Conservation (phyloP, 2,329 filamentous ascomycete species). For the Nannizzia gypsea region DNA sequence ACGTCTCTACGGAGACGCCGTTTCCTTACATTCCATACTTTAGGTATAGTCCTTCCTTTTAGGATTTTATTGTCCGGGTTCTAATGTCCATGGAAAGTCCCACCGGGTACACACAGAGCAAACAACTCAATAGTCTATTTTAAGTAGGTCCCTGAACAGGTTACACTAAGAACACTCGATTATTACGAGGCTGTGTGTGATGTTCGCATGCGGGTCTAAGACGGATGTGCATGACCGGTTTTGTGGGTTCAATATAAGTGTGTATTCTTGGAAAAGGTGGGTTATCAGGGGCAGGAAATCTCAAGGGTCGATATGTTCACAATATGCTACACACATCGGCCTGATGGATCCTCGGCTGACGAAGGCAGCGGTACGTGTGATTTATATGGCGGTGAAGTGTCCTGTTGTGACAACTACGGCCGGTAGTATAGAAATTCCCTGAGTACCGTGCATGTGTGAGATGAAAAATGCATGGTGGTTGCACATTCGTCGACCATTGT, state of each 20-base stretch:
- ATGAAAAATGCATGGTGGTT: neutral
- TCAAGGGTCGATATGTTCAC: neutral
- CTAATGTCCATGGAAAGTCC: neutral
- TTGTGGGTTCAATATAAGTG: neutral
- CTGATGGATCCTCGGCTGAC: neutral
- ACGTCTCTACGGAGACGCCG: neutral
- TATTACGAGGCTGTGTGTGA: slow-evolving; percentile 1
- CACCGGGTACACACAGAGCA: neutral
- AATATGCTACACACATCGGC: neutral
- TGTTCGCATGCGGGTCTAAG: neutral
- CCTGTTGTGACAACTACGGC: neutral
- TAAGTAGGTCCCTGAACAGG: neutral
- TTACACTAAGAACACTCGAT: neutral
- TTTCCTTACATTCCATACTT: neutral
- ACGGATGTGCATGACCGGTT: neutral
- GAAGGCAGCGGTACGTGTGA: neutral
- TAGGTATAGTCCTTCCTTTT: neutral
- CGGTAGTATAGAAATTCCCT: neutral
- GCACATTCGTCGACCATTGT: neutral
- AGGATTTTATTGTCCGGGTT: neutral
- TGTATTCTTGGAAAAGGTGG: neutral
- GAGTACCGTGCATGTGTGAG: neutral
- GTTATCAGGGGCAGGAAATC: neutral
- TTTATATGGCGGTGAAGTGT: neutral
- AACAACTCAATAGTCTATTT: neutral